Conservation (phyloP, 1,139 yeast genomes). For the Zygoascus hellenicus region DNA sequence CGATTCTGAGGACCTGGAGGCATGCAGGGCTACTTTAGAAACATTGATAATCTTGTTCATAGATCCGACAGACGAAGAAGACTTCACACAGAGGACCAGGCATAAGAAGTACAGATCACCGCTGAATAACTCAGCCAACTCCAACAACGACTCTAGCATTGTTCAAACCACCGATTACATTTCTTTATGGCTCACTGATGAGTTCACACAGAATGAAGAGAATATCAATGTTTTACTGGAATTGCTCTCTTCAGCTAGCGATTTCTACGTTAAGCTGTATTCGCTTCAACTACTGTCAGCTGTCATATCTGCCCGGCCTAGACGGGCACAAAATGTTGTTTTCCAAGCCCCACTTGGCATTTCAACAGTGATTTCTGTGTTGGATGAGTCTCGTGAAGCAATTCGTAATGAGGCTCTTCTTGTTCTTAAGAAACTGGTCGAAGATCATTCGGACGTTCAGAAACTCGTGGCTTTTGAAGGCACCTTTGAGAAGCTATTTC, state of each 20-base stretch:
- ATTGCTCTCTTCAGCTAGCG: conserved; percentile 47
- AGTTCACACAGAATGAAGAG: conserved; percentile 58
- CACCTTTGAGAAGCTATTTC: conserved; percentile 75
- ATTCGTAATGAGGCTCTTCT: conserved; percentile 78
- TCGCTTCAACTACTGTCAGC: conserved; percentile 83
- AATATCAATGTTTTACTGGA: conserved; percentile 54
- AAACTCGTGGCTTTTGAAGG: conserved; percentile 93
- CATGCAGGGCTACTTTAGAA: conserved; percentile 80
- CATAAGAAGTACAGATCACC: conserved; percentile 67
- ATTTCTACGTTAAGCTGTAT: conserved; percentile 74
- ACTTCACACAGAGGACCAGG: conserved; percentile 16
- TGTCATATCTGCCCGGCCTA: conserved; percentile 68
- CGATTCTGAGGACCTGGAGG: conserved; percentile 63
- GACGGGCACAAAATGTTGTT: conserved; percentile 67
- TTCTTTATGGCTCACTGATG: conserved; percentile 94
- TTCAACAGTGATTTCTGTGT: conserved; percentile 61
- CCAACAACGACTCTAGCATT: conserved; percentile 23
- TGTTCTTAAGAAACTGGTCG: conserved; percentile 74
- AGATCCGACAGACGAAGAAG: conserved; percentile 8
- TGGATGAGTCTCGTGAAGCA: conserved; percentile 79
- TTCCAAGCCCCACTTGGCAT: conserved; percentile 73
- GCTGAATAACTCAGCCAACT: conserved; percentile 34
- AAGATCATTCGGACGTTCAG: conserved; percentile 81
- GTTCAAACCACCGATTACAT: conserved; percentile 61
- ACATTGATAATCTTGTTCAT: conserved; percentile 77